These are phyloP conservation scores for Trichoderma hamatum DNA, from an alignment of 2,329 filamentous ascomycete genomes.

Conservation along the genomic window DNA sequence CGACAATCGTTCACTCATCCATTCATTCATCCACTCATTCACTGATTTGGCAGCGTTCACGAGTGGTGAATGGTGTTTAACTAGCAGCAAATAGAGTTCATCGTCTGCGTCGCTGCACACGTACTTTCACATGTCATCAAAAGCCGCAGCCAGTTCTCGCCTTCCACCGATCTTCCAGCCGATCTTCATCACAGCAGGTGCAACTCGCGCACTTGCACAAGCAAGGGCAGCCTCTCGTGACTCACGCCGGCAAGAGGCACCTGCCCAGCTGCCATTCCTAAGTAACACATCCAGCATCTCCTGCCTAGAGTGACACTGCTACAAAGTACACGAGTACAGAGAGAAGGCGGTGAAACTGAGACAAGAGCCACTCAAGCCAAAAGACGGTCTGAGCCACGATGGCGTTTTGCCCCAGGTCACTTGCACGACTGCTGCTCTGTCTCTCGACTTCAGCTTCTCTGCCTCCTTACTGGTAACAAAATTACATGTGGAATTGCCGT, in stretches of 20 bases:
- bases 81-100: background rate
- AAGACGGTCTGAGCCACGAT: constrained; percentile 10
- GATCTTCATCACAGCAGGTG: constrained; percentile 2
- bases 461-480: background rate
- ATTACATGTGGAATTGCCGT: background rate
- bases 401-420: background rate
- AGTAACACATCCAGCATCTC: background rate
- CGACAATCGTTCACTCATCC: background rate
- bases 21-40: background rate
- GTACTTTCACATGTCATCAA: constrained; percentile 8
- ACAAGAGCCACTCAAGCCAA: background rate
- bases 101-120: background rate
- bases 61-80: background rate
- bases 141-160: background rate
- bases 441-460: background rate
- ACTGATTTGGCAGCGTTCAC: background rate
- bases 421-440: too few species aligned
- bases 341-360: constrained; percentile 21
- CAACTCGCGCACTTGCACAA: background rate
- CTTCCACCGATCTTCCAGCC: background rate
- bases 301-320: background rate
- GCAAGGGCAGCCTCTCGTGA: constrained; percentile 7
- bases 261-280: background rate
- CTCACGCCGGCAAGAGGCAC: background rate
- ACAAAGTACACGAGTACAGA: background rate